A percentile compares a stretch with the other conserved stretches of the same genome.
Evolutionary conservation across 495 filamentous ascomycete species (phyloP).

Genomic region (Lentithecium fluviatile): DNA sequence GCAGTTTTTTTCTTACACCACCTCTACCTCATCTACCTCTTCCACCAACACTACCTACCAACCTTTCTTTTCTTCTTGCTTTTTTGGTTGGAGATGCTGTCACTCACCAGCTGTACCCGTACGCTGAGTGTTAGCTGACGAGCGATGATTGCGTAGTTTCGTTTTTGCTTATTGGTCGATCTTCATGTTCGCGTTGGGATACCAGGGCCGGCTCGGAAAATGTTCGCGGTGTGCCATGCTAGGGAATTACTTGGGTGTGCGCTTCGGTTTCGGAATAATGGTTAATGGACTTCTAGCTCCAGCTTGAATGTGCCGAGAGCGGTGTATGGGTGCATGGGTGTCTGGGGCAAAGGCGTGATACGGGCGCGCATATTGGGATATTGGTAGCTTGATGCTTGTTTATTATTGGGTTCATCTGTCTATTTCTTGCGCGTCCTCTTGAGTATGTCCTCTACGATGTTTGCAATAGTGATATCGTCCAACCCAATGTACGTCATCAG

Average conservation of each 20-base stretch:
- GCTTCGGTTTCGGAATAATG: no score
- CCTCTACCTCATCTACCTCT: no score
- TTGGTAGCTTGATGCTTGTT: no score
- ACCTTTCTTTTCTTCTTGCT: no score
- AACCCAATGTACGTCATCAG: background rate
- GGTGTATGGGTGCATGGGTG: background rate
- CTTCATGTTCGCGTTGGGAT: background rate
- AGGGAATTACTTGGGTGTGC: background rate
- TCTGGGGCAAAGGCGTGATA: background rate
- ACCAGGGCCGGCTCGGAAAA: background rate
- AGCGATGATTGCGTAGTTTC: no score
- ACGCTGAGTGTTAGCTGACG: no score
- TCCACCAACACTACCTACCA: no score
- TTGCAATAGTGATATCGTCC: background rate
- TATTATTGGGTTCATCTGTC: background rate
- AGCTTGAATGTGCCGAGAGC: no score
- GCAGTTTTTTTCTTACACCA: no score
- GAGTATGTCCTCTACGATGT: background rate
- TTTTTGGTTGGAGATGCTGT: no score
- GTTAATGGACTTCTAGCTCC: background rate
- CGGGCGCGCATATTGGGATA: background rate
- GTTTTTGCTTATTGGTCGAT: no score
- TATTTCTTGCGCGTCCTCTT: background rate
- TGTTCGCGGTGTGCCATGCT: background rate
- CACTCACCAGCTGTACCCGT: no score